Conservation (phyloP, 139 green algal species). For the Microglena sp. region DNA sequence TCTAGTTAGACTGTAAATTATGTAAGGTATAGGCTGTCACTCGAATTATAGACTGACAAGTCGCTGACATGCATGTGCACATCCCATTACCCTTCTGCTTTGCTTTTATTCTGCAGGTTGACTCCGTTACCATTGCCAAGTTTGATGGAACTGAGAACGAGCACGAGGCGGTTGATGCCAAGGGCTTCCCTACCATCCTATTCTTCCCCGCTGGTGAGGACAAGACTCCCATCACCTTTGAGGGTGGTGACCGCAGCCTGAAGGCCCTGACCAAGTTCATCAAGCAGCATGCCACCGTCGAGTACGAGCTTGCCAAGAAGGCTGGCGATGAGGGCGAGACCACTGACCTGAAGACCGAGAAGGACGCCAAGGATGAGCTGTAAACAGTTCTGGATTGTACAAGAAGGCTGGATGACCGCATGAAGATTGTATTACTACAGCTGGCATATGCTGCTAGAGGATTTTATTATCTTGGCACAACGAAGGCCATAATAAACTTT, state of each 20-base stretch:
- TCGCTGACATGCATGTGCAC: no score
- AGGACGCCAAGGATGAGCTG: conserved; percentile 10
- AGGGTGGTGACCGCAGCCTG: conserved; percentile 15
- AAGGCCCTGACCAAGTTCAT: conserved; percentile 62
- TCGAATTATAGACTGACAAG: no score
- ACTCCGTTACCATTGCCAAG: conserved; percentile 65
- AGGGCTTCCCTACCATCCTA: conserved; percentile 61
- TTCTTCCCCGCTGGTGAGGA: conserved; percentile 39
- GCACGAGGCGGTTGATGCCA: conserved; percentile 49
- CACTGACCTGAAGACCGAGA: neutral
- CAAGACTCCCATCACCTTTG: conserved; percentile 28
- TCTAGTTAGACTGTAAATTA: no score
- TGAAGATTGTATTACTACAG: no score
- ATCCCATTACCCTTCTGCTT: no score
- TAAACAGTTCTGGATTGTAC: no score
- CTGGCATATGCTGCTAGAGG: no score
- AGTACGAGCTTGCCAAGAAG: conserved; percentile 49
- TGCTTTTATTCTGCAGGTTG: no score
- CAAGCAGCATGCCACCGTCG: conserved; percentile 47
- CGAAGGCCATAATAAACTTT: no score
- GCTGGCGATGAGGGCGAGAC: neutral
- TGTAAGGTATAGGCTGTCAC: no score
- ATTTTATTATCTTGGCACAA: no score
- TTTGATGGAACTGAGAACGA: conserved; percentile 74
- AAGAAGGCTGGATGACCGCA: no score